These are phyloP conservation scores for Thecamonas trahens DNA, from an alignment of 78 protist genomes.

Conservation along the genomic window DNA sequence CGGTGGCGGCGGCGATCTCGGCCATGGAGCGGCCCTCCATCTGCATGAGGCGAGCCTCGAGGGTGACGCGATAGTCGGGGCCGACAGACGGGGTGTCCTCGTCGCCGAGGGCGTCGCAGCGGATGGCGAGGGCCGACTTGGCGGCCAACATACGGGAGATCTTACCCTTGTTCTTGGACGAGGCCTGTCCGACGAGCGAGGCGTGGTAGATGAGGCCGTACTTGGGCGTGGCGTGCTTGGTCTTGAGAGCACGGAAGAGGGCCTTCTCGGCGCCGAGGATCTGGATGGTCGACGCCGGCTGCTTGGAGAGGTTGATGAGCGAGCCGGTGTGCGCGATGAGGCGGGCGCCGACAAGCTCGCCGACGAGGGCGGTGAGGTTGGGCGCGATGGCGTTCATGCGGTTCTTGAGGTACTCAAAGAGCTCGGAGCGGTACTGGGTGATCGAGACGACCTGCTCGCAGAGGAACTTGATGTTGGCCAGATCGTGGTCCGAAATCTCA, in stretches of 20 bases:
- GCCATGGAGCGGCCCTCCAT: constrained; percentile 47
- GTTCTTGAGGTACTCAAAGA: constrained; percentile 82
- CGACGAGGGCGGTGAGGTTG: constrained; percentile 89
- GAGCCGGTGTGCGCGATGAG: constrained; percentile 91
- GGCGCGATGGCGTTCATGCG: constrained; percentile 94
- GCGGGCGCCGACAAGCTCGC: constrained; percentile 93
- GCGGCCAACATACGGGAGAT: constrained; percentile 93
- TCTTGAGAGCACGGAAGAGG: constrained; percentile 87
- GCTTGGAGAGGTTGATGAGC: constrained; percentile 86
- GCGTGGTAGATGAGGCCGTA: constrained; percentile 97
- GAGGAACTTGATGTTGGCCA: constrained; percentile 72
- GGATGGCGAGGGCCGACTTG: constrained; percentile 84
- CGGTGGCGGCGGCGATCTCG: constrained; percentile 12
- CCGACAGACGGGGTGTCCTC: constrained; percentile 55
- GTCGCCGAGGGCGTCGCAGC: constrained; percentile 96
- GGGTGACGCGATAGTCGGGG: constrained; percentile 36
- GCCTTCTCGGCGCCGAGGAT: constrained; percentile 96
- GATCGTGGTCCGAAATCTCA: constrained; percentile 68
- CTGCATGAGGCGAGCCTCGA: constrained; percentile 62
- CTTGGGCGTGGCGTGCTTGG: constrained; percentile 91
- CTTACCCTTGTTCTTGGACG: constrained; percentile 94
- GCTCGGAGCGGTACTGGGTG: constrained; percentile 77
- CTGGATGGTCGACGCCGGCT: constrained; percentile 95
- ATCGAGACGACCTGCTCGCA: constrained; percentile 70
- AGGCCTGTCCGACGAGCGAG: constrained; percentile 88